Evolutionary conservation across 2,329 filamentous ascomycete species (phyloP).

Genomic region (Calonectria naviculata): DNA sequence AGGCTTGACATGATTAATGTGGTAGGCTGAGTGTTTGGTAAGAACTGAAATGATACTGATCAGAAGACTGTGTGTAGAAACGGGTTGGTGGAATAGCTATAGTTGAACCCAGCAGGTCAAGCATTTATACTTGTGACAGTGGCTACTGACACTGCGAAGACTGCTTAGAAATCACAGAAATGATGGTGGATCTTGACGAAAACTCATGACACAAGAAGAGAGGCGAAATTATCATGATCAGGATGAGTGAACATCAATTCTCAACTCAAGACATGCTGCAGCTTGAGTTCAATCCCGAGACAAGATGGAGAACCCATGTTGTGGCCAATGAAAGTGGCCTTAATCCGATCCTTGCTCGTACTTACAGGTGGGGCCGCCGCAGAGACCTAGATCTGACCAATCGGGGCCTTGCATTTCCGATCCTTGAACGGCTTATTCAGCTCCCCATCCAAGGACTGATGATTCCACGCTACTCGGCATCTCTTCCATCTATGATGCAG

Average conservation of each 20-base stretch:
- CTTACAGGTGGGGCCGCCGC: neutral
- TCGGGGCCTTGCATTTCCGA: neutral
- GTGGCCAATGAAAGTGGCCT: neutral
- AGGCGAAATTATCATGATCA: neutral
- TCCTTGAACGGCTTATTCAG: neutral
- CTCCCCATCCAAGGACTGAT: neutral
- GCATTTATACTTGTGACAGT: neutral
- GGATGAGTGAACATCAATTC: neutral
- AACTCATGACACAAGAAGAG: neutral
- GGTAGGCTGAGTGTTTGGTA: too few relatives aligned
- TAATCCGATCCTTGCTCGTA: neutral
- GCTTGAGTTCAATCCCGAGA: neutral
- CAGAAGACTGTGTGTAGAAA: too few relatives aligned
- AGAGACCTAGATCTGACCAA: neutral
- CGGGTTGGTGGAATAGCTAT: neutral
- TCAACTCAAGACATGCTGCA: neutral
- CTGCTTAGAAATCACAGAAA: neutral
- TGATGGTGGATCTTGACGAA: neutral
- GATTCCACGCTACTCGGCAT: neutral
- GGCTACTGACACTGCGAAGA: neutral
- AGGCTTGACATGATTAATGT: neutral
- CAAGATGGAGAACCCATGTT: neutral
- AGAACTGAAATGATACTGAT: too few relatives aligned
- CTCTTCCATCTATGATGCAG: too few relatives aligned
- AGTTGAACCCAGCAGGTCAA: neutral